Evolutionary conservation across 2,329 filamentous ascomycete genomes (phyloP), one percentile per base, ranked within the genome.

Genomic region (Trichoderma sp.): DNA sequence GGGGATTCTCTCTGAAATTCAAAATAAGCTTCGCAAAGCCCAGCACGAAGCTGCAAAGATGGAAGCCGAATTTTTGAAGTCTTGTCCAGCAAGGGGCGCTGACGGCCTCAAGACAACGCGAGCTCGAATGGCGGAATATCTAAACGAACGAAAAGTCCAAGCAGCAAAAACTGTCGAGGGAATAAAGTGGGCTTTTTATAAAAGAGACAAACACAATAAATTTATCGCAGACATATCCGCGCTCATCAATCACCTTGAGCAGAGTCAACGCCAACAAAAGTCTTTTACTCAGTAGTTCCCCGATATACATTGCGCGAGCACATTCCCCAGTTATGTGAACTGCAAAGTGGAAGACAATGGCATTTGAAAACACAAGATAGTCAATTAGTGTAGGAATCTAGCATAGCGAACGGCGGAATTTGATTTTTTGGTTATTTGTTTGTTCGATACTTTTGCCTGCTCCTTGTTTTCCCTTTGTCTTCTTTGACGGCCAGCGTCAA

Each of bases 181-280:
- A 13, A 15, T 69, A 7, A 62, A 69, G 39, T 69, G 67, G 66
- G 30, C 39, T 15, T 20, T 69, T 17, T 69, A 69, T 8, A 39
- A 53, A 13, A 69, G 15, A 15, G 39, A 26, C 1, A 58, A 53
- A 5, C 5, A 23, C 13, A 13, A 53, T 15, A 62, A 47, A 6
- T 62, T 36, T 13, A 36, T 69, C 30, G 17, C 26, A 28, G 39
- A 62, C 13, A 69, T 69, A 0, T 53, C 67, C 3, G 9, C 67
- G 6, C 39, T 69, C 13, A 26, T 53, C 4, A 15, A 8, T 1
- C 4, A 39, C 1, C 28, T 69, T 1, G 67, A 69, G 67, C 7
- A 12, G 17, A 34, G 30, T 34, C 39, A 43, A 43, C 15, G 2
- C 3, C 1, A n/a, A 43, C 39, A 43, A 39, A 0, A 0, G 39